A percentile compares a stretch with the other conserved stretches of the same genome.
These are phyloP conservation scores for Fusarium caatingaense DNA, from an alignment of 2,329 filamentous ascomycete genomes.

Conservation along the genomic window DNA sequence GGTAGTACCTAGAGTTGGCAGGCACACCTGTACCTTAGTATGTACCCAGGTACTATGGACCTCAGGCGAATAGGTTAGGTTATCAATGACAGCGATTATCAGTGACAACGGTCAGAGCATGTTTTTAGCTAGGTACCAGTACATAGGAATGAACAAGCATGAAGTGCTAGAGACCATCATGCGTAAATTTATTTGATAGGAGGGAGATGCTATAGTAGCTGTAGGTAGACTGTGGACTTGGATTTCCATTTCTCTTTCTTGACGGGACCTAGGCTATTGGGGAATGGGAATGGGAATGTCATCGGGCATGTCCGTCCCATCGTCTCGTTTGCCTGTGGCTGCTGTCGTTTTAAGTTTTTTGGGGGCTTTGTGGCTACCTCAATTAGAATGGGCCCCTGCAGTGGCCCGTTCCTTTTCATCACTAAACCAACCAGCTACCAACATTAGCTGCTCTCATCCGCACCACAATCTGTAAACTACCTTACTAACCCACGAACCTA, in stretches of 20 bases:
- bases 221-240: background rate
- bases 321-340: background rate
- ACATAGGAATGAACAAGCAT: background rate
- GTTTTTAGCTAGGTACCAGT: background rate
- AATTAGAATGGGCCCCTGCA: constrained; percentile 1
- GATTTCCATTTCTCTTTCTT: background rate
- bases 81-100: background rate
- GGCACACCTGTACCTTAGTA: background rate
- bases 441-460: background rate
- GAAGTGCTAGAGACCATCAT: background rate
- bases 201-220: background rate
- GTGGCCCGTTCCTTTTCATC: background rate
- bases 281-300: background rate
- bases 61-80: background rate
- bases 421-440: background rate
- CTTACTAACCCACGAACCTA: background rate
- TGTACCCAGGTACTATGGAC: background rate
- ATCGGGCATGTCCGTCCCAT: background rate
- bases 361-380: constrained; percentile 2
- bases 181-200: background rate
- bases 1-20: background rate
- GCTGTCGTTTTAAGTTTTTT: constrained; percentile 6
- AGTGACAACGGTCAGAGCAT: background rate
- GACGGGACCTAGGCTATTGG: background rate
- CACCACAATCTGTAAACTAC: background rate